Base-by-base conservation (phyloP, 768 basidiomycete genomes). In the Rhodotorula paludigena region DNA sequence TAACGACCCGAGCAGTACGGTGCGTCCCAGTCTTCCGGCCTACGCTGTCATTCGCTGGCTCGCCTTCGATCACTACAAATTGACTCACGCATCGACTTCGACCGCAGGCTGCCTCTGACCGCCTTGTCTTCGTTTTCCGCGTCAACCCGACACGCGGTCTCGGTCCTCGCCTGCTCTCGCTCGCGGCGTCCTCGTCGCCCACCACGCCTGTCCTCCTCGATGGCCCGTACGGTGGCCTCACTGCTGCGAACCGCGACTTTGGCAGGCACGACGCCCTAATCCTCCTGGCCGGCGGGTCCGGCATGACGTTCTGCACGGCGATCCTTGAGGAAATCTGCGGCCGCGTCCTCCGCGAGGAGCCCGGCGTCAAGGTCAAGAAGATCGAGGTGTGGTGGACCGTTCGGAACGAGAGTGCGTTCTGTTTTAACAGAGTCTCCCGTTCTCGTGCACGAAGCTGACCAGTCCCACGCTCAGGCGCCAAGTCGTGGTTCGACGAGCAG, bases 181-280 rank as follows among this genome's bases (percentile, higher is more conserved):
- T 70, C 51, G 69, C 69, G 9, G 36, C 30, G 0, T 58, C 65
- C 14, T 51, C 59, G 18, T 32, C 38, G n/a, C 59, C 61, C 15
- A 60, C 70, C 2, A 73, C 71, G 21, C 68, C 66, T 9, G 72
- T 74, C 25, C 65, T 76, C 15, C 68, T 76, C 30, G 75, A 76
- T 39, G 75, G 75, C 0, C 75, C 75, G 4, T 76, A 75, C 59
- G 74, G 74, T 25, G 69, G 68, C 12, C 49, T 65, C 12, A 28
- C 25, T 10, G 52, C 52, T 9, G 23, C 32, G 2, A 47, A 51
- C 41, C 63, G 60, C 39, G 68, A 75, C 45, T 59, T 74, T 47
- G 49, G 60, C 20, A 38, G 62, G 0, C 66, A 75, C 52, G 55
- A 70, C 15, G 32, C 56, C 30, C 51, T 70, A 41, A 12, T 75